A percentile compares a stretch with the other conserved stretches of the same genome.
These are phyloP conservation scores for Aspergillus sp. DNA, from an alignment of 2,329 filamentous ascomycete species.

Conservation along the genomic window DNA sequence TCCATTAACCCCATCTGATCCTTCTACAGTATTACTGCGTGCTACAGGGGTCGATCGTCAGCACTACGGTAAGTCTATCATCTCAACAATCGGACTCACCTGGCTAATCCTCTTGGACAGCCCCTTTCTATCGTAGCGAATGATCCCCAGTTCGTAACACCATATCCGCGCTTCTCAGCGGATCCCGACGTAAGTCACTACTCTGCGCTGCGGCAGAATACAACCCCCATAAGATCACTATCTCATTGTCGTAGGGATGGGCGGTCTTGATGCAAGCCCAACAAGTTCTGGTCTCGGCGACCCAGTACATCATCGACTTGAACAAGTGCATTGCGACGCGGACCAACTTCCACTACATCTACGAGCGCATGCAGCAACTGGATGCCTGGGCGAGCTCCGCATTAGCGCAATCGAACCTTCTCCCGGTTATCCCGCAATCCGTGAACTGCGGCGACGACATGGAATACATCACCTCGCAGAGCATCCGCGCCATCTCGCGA, in stretches of 20 bases:
- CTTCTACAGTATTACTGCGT: conserved; percentile 41
- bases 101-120: conserved; percentile 23
- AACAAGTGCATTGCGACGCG: conserved; percentile 37
- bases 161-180: conserved; percentile 38
- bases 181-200: conserved; percentile 37
- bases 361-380: conserved; percentile 42
- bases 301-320: conserved; percentile 40
- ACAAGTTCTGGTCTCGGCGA: conserved; percentile 41
- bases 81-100: background rate
- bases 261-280: conserved; percentile 42
- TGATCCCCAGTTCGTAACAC: conserved; percentile 43
- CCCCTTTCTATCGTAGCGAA: conserved; percentile 42
- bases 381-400: conserved; percentile 39
- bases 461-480: conserved; percentile 38
- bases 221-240: background rate
- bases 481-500: conserved; percentile 40
- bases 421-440: conserved; percentile 21
- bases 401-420: conserved; percentile 33
- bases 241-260: conserved; percentile 35
- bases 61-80: conserved; percentile 36
- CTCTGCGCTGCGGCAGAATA: background rate
- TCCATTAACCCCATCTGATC: conserved; percentile 1
- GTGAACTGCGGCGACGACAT: conserved; percentile 24
- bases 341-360: conserved; percentile 36
- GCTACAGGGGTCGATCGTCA: conserved; percentile 45